Evolutionary conservation across 2,329 filamentous ascomycete genomes (phyloP), one percentile per base, ranked within the genome.

Genomic region (Catunica adiposa): DNA sequence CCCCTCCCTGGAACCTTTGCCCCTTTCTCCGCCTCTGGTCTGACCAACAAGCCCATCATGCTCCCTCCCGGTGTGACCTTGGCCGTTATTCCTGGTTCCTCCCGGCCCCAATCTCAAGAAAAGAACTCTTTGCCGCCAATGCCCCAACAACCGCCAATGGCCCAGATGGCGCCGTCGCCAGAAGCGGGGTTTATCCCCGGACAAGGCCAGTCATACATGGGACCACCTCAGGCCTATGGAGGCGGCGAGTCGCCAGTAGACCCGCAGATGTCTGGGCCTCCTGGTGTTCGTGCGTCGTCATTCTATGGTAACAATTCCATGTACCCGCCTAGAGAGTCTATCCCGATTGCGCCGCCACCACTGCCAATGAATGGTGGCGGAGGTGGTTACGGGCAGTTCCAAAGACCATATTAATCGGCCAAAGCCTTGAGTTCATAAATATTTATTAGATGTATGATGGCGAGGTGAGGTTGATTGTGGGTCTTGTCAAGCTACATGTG

Each of bases 1-100:
- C 56, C 56, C 11, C 14, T 58, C 25, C 56, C 56, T 1, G 56
- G 56, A 3, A 58, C 56, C 25, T 58, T 53, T 40, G 56, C 50
- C 40, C 56, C 56, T 3, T 58, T 58, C 34, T n/a, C 31, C 5
- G 48, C 34, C 47, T 44, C 46, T 20, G 50, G 54, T 23, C 38
- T 56, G 9, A 56, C 54, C 17, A 52, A 42, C 25, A 46, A 57
- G 25, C 53, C 53, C 11, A 54, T 58, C 23, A 58, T 58, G 56
- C 31, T 58, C n/a, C 56, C 56, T n/a, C 56, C 56, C 11, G 56
- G 53, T 5, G 37, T 54, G 44, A 38, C 20, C n/a, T 47, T 51
- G 31, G 42, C 56, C 22, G 31, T 46, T n/a, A 14, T 42, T 25
- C 55, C 55, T 14, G 5, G 22, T 3, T 31, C 50, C 7, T 11